Conservation (phyloP, 2,329 filamentous ascomycete species). For the Fusarium sp. region DNA sequence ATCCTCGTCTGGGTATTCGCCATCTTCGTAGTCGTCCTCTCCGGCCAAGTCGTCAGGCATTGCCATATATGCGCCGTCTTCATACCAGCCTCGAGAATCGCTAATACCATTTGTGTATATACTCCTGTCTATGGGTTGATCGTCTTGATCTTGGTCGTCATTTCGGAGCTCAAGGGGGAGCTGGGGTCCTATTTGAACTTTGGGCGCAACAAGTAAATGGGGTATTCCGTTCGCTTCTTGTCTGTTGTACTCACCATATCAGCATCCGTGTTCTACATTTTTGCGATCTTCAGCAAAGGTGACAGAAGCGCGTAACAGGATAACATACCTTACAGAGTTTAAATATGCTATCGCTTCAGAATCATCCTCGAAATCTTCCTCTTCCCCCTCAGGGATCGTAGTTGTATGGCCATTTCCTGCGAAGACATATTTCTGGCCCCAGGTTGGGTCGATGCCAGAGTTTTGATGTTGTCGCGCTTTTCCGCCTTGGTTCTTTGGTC, state of each 20-base stretch:
- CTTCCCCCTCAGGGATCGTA: constrained; percentile 63
- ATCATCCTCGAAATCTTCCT: constrained; percentile 76
- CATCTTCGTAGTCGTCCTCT: constrained; percentile 47
- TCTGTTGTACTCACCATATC: constrained; percentile 70
- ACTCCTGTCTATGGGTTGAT: constrained; percentile 53
- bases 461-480: constrained; percentile 58
- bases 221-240: constrained; percentile 81
- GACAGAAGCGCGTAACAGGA: not conserved
- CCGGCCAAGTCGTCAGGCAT: constrained; percentile 58
- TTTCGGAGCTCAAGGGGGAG: constrained; percentile 55
- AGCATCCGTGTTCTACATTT: constrained; percentile 52
- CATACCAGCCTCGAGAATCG: constrained; percentile 74
- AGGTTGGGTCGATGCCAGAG: constrained; percentile 70
- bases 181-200: constrained; percentile 65
- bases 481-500: constrained; percentile 47
- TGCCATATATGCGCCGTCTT: constrained; percentile 83
- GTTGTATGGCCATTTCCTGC: constrained; percentile 68
- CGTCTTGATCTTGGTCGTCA: constrained; percentile 45
- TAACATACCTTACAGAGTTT: constrained; percentile 75
- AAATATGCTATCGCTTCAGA: constrained; percentile 78
- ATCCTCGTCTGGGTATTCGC: constrained; percentile 41
- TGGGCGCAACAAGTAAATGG: constrained; percentile 75
- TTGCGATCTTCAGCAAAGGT: constrained; percentile 48
- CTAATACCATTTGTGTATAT: constrained; percentile 64
- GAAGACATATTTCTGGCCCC: constrained; percentile 79